These are phyloP conservation scores for Endocalyx cinctus DNA, from an alignment of 2,329 filamentous ascomycete genomes.

Conservation along the genomic window DNA sequence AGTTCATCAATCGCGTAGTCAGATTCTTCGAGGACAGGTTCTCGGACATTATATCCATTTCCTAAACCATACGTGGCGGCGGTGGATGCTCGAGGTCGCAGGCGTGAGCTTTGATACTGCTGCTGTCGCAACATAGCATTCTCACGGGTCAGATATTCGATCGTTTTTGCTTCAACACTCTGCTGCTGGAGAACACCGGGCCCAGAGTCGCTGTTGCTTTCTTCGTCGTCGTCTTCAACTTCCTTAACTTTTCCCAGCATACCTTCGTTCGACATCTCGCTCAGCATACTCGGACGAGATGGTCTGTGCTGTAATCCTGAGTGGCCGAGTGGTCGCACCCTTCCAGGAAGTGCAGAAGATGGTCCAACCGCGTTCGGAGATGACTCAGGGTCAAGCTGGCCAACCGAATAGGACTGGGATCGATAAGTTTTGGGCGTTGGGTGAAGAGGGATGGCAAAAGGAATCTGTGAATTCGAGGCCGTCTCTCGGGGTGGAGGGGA, in stretches of 20 bases:
- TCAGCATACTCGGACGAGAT: conserved; percentile 72
- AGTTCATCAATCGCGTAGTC: conserved; percentile 71
- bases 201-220: conserved; percentile 51
- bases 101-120: conserved; percentile 49
- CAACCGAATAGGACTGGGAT: conserved; percentile 95
- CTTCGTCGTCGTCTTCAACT: conserved; percentile 59
- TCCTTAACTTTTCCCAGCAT: conserved; percentile 67
- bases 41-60: conserved; percentile 57
- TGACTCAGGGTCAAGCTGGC: conserved; percentile 73
- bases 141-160: conserved; percentile 58
- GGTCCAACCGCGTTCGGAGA: conserved; percentile 36
- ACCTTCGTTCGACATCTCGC: conserved; percentile 64
- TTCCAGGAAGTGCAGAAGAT: conserved; percentile 45
- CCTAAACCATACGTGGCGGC: conserved; percentile 46
- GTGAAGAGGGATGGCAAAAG: conserved; percentile 82
- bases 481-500: conserved; percentile 49
- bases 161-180: conserved; percentile 55
- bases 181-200: conserved; percentile 50
- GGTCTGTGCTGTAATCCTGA: conserved; percentile 74
- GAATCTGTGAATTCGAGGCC: conserved; percentile 61
- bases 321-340: conserved; percentile 50
- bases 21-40: conserved; percentile 58
- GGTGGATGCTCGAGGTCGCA: conserved; percentile 56
- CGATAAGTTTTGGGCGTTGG: conserved; percentile 90
- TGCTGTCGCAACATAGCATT: conserved; percentile 57